Conservation (phyloP, 2,329 filamentous ascomycete species). For the Arthrinium phaeospermum region DNA sequence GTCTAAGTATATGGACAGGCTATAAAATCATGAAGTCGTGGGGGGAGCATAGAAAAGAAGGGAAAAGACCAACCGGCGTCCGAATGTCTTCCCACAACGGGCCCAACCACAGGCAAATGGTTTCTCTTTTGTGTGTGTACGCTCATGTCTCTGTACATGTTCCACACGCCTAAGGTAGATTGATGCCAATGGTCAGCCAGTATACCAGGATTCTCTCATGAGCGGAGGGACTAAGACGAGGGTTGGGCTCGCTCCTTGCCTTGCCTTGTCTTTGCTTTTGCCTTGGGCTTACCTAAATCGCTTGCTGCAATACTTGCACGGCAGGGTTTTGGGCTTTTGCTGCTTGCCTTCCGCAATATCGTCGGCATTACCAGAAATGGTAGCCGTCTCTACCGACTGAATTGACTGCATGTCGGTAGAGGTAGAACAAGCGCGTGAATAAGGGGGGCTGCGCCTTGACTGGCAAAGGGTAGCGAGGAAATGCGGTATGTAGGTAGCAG, state of each 20-base stretch:
- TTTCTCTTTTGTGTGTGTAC: constrained; percentile 67
- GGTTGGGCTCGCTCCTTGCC: constrained; percentile 26
- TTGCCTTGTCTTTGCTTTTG: neutral
- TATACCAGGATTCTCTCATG: constrained; percentile 33
- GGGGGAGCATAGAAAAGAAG: constrained; percentile 19
- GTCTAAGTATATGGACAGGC: constrained; percentile 21
- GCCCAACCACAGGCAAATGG: constrained; percentile 65
- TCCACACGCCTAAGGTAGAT: constrained; percentile 59
- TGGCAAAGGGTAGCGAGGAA: neutral
- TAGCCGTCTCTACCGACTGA: constrained; percentile 57
- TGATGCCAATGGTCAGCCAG: constrained; percentile 47
- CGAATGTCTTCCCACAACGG: constrained; percentile 67
- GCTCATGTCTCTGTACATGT: constrained; percentile 67
- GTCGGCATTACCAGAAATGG: constrained; percentile 44
- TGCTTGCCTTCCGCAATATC: constrained; percentile 59
- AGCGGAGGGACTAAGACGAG: constrained; percentile 30
- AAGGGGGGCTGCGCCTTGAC: neutral
- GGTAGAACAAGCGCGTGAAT: constrained; percentile 32
- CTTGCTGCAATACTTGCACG: constrained; percentile 68
- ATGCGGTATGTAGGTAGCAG: constrained; percentile 32
- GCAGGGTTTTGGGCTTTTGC: constrained; percentile 66
- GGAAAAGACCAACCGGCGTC: constrained; percentile 58
- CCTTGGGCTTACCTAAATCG: constrained; percentile 59
- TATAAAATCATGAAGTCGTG: constrained; percentile 26
- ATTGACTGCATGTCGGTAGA: constrained; percentile 53